These are phyloP conservation scores for Aphanoascus verrucosus DNA, from an alignment of 2,329 filamentous ascomycete genomes.

Conservation along the genomic window DNA sequence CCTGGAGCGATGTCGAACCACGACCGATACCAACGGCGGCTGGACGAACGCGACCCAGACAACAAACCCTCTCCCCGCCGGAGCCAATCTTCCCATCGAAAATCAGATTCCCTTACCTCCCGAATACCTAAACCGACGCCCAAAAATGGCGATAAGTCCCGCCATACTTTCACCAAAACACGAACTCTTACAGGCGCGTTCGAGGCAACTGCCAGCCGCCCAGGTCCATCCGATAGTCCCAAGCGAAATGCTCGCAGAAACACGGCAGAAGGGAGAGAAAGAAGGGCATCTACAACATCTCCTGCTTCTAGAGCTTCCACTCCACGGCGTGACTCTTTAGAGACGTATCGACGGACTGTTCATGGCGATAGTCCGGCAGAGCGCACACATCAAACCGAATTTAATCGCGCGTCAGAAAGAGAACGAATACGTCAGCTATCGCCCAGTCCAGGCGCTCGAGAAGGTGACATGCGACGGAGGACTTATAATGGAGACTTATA, in stretches of 20 bases:
- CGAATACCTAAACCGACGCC: slow-evolving; percentile 23
- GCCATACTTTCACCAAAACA: slow-evolving; percentile 28
- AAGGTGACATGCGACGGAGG: slow-evolving; percentile 2
- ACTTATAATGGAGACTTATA: slow-evolving; percentile 13
- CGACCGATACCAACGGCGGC: slow-evolving; percentile 20
- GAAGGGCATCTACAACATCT: slow-evolving; percentile 21
- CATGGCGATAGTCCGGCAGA: slow-evolving; percentile 30
- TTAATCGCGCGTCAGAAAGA: slow-evolving; percentile 7
- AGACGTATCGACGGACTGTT: slow-evolving; percentile 32
- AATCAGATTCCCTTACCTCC: slow-evolving; percentile 23
- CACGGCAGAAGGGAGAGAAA: slow-evolving; percentile 17
- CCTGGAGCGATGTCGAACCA: slow-evolving; percentile 26
- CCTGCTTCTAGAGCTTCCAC: slow-evolving; percentile 28
- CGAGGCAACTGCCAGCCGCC: slow-evolving; percentile 25
- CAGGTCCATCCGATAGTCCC: slow-evolving; percentile 20
- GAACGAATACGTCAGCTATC: slow-evolving; percentile 21
- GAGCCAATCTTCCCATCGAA: slow-evolving; percentile 20
- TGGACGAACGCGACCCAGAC: slow-evolving; percentile 14
- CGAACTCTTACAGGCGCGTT: slow-evolving; percentile 33
- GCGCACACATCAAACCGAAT: slow-evolving; percentile 23
- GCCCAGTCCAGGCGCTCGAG: slow-evolving; percentile 19
- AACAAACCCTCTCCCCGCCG: slow-evolving; percentile 18
- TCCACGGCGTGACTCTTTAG: slow-evolving; percentile 29
- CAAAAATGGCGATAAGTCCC: slow-evolving; percentile 20
- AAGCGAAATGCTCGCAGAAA: slow-evolving; percentile 20